These are phyloP conservation scores for Clitopilus hobsonii DNA, from an alignment of 768 basidiomycete species.

Conservation along the genomic window DNA sequence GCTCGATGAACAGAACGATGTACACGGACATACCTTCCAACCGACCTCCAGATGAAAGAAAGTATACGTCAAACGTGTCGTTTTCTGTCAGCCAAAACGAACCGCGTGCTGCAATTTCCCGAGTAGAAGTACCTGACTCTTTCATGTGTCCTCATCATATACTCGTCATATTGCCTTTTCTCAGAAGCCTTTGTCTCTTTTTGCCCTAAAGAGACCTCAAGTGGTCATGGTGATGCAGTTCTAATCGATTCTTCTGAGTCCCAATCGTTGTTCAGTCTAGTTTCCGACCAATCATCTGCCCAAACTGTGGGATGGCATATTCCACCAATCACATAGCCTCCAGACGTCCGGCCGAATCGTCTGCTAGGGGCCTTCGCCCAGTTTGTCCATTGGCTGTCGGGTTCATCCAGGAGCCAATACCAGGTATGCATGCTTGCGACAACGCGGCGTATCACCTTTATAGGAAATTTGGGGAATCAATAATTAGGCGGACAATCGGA, in stretches of 20 bases:
- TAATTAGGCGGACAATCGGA: not conserved
- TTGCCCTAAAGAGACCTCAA: too few relatives aligned
- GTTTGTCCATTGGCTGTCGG: too few relatives aligned
- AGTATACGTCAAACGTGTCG: not conserved
- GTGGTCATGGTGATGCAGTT: not conserved
- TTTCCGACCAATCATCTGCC: too few relatives aligned
- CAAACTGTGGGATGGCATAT: too few relatives aligned
- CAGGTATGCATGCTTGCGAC: not conserved
- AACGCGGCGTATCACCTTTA: not conserved
- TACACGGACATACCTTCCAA: not conserved
- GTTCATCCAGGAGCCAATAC: not conserved
- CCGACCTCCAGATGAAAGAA: not conserved
- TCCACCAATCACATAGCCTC: too few relatives aligned
- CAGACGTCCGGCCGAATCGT: not conserved
- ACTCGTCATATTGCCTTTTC: not conserved
- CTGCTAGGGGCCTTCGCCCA: not conserved
- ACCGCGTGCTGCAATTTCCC: not conserved
- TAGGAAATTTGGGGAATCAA: not conserved
- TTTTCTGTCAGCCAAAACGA: not conserved
- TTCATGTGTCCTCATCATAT: not conserved
- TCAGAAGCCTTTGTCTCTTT: too few relatives aligned
- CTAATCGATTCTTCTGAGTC: not conserved
- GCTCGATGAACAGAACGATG: too few relatives aligned
- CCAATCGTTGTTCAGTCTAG: not conserved
- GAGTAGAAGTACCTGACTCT: not conserved